These are phyloP conservation scores for Styphnolobium japonicum DNA, from an alignment of 306 rosid species.

Conservation along the genomic window DNA sequence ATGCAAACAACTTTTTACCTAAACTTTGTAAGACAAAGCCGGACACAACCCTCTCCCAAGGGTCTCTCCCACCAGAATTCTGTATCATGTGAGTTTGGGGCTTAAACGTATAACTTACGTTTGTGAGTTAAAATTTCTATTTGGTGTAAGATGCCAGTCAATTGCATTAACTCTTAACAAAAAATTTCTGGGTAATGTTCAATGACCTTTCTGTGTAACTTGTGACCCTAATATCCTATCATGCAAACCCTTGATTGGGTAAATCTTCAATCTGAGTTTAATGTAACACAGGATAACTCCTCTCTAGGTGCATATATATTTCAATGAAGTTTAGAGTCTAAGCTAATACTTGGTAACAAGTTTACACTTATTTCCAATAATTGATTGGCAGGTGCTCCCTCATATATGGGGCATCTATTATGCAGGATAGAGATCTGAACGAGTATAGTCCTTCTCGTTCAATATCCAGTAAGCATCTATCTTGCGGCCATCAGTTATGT, in stretches of 20 bases:
- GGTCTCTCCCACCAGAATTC: not conserved
- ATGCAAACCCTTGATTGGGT: not conserved
- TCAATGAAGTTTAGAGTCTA: conserved; percentile 36
- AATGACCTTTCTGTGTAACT: not conserved
- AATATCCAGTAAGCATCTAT: conserved; percentile 67
- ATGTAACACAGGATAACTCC: not conserved
- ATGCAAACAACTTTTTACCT: not conserved
- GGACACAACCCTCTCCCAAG: not conserved
- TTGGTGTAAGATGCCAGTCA: not conserved
- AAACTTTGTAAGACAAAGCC: not conserved
- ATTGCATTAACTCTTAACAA: not conserved
- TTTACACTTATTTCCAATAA: conserved; percentile 89
- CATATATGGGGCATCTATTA: conserved; percentile 88
- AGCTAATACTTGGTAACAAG: conserved; percentile 49
- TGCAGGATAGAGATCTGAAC: conserved; percentile 97
- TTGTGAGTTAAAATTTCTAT: not conserved
- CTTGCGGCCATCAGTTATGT: conserved; percentile 82
- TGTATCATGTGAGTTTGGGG: not conserved
- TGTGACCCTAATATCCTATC: not conserved
- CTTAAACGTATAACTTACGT: not conserved
- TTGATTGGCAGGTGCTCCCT: conserved; percentile 99
- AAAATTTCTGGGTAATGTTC: no score
- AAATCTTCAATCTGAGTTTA: not conserved
- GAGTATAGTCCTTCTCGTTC: conserved; percentile 84
- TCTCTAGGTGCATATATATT: conserved; percentile 23